A percentile compares a stretch with the other conserved stretches of the same genome.
Conservation (phyloP, 352 stramenopile genomes). For the Halophytophthora batemanensis region DNA sequence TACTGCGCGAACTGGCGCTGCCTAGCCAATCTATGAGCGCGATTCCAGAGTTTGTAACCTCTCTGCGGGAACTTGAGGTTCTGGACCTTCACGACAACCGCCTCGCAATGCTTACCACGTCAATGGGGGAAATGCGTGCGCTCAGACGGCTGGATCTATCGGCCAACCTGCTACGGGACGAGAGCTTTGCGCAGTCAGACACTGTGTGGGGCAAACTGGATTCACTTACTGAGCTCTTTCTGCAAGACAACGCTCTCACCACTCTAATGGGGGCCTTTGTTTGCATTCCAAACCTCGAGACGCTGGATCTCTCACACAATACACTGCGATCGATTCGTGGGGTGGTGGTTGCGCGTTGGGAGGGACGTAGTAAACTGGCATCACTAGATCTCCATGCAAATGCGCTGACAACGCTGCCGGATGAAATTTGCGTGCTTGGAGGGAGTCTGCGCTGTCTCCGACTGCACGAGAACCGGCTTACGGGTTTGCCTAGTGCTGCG, state of each 20-base stretch:
- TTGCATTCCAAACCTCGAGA: conserved; percentile 15
- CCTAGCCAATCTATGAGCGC: conserved; percentile 11
- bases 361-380: conserved; percentile 12
- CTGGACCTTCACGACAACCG: conserved; percentile 33
- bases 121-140: conserved; percentile 14
- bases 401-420: conserved; percentile 28
- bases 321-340: conserved; percentile 14
- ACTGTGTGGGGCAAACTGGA: conserved; percentile 17
- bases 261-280: conserved; percentile 12
- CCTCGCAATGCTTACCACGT: conserved; percentile 13
- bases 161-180: conserved; percentile 34
- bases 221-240: conserved; percentile 11
- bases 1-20: conserved; percentile 13
- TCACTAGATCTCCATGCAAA: conserved; percentile 44
- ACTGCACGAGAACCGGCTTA: conserved; percentile 47
- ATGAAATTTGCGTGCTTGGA: conserved; percentile 31
- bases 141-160: conserved; percentile 34
- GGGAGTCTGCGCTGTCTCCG: conserved; percentile 26
- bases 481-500: conserved; percentile 22
- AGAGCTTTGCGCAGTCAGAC: conserved; percentile 21
- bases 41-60: conserved; percentile 19
- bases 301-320: conserved; percentile 23
- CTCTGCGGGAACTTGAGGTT: conserved; percentile 19
- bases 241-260: conserved; percentile 21
- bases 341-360: conserved; percentile 25